Conservation (phyloP, 2,329 filamentous ascomycete species). For the Aspergillus sp. region DNA sequence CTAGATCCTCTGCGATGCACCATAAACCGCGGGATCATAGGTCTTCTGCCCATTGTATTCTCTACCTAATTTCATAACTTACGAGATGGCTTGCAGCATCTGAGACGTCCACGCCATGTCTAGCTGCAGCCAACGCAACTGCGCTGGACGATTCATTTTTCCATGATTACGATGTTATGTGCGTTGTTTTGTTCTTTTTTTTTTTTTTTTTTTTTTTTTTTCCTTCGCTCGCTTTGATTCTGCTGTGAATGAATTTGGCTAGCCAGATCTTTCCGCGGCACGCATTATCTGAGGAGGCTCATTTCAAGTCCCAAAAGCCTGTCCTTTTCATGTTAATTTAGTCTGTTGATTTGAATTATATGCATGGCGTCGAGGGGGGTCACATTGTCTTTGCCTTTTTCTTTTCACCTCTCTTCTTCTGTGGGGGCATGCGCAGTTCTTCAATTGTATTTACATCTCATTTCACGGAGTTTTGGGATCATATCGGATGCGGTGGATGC, state of each 20-base stretch:
- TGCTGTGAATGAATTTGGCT: neutral
- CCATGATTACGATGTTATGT: conserved; percentile 18
- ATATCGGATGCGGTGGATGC: conserved; percentile 1
- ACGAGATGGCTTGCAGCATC: conserved; percentile 1
- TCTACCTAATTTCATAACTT: conserved; percentile 4
- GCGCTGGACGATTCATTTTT: neutral
- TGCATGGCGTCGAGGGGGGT: conserved; percentile 22
- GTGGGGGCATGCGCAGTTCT: conserved; percentile 12
- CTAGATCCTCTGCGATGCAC: conserved; percentile 31
- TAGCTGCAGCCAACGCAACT: conserved; percentile 2
- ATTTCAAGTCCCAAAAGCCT: conserved; percentile 7
- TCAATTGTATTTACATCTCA: conserved; percentile 14
- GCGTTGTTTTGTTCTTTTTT: conserved; percentile 6
- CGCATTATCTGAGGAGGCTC: neutral
- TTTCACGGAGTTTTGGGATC: conserved; percentile 16
- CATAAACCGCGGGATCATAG: conserved; percentile 34
- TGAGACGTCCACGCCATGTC: neutral
- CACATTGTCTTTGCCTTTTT: conserved; percentile 9
- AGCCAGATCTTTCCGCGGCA: neutral
- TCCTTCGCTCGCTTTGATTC: neutral
- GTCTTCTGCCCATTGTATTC: conserved; percentile 13
- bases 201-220: too few relatives aligned
- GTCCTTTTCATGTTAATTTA: conserved; percentile 4
- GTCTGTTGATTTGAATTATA: conserved; percentile 2
- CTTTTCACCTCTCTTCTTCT: conserved; percentile 7